Conservation (phyloP, 2,329 filamentous ascomycete genomes). For the Orbilia oligospora region DNA sequence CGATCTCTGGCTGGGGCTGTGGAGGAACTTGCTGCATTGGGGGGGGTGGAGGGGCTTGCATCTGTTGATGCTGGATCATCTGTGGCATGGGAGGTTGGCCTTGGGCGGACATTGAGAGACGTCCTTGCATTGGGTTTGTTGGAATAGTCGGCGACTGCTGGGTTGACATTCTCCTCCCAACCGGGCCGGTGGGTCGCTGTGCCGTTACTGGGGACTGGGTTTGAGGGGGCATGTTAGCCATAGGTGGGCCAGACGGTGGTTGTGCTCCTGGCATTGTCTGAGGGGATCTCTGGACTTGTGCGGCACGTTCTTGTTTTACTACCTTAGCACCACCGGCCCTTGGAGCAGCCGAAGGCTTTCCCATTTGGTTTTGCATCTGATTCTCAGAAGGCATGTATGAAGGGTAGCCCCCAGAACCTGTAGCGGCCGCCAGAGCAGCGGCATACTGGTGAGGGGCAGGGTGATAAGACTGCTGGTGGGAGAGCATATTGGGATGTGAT, state of each 20-base stretch:
- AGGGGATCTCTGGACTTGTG: conserved; percentile 56
- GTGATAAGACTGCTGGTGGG: conserved; percentile 55
- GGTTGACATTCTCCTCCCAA: conserved; percentile 57
- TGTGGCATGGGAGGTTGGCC: conserved; percentile 55
- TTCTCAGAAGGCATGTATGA: conserved; percentile 54
- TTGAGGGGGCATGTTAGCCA: conserved; percentile 54
- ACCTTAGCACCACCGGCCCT: conserved; percentile 47
- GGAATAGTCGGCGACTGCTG: conserved; percentile 59
- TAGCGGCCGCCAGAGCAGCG: conserved; percentile 57
- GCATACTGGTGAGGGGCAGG: conserved; percentile 61
- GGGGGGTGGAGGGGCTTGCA: conserved; percentile 67
- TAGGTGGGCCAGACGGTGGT: conserved; percentile 49
- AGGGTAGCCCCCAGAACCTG: conserved; percentile 55
- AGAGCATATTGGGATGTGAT: conserved; percentile 59
- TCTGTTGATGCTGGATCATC: conserved; percentile 62
- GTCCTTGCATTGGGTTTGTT: conserved; percentile 54
- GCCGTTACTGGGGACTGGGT: conserved; percentile 53
- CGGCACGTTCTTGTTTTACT: conserved; percentile 59
- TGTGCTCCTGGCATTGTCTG: conserved; percentile 57
- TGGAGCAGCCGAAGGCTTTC: conserved; percentile 51
- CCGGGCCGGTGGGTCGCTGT: conserved; percentile 46
- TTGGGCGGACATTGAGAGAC: conserved; percentile 56
- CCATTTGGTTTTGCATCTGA: conserved; percentile 59
- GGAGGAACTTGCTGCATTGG: conserved; percentile 74
- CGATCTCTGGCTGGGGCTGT: conserved; percentile 83